Base-by-base conservation (phyloP, 1,284 basidiomycete genomes). In the Moesziomyces sp. region DNA sequence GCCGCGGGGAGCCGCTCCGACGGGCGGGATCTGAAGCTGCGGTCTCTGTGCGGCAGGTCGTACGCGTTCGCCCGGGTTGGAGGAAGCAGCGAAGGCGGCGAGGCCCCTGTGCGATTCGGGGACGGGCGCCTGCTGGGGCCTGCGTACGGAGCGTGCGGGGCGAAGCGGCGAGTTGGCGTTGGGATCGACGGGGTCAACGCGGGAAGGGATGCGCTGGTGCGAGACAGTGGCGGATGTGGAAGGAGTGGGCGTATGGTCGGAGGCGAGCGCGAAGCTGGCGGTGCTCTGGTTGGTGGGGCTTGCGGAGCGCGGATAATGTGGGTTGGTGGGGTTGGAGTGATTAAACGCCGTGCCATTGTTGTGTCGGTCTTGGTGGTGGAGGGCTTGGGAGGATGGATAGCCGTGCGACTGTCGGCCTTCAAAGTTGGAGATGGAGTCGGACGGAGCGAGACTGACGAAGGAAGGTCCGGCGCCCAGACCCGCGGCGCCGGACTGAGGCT, bases 141-240 rank as follows among this genome's bases (percentile, higher is more conserved):
- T 63, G 18, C 78, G 60, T 34, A 67, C 58, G 16, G 76, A 78
- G 28, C 78, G 55, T 10, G 74, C 77, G 6, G 78, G 78, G 19
- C 78, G 55, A 14, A 77, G 52, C n/a, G 78, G 78, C 23, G 73
- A 74, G 26, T 56, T 21, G 10, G 63, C 52, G 3, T 43, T 50
- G 6, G 48, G 26, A 23, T 60, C 51, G 28, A 14, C 23, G 18
- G 51, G 23, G 14, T 65, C 63, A 14, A 38, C 48, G 10, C 60
- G 56, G 1, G 59, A 63, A 1, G 53, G 57, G 14, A 26, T 52
- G 45, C 63, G 58, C 28, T 24, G 44, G 42, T 62, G 59, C 16
- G 57, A 44, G 10, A 44, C 38, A 3, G 52, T 44, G 14, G 52
- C 30, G 40, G 65, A 40, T 23, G 51, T 53, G 26, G 44, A 45